phyloP scores from a whole-genome alignment of 192 early-diverging fungal species.

The Gaertneriomyces semiglobifer region DNA sequence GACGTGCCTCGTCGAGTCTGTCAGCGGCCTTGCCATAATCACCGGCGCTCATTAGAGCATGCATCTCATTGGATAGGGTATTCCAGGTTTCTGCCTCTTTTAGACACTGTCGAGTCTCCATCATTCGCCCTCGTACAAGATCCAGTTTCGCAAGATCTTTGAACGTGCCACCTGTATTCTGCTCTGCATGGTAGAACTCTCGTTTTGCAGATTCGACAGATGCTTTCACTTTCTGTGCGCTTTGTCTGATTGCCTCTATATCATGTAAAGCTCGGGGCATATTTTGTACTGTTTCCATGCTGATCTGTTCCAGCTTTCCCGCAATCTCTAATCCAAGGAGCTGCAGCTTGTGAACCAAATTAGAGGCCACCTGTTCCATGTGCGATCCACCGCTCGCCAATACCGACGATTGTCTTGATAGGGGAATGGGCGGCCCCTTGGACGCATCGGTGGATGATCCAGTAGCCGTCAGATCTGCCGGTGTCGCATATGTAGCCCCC shows the following conservation, averaged over 20 bases:
- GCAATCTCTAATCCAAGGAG: slow-evolving; percentile 56
- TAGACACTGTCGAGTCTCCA: slow-evolving; percentile 53
- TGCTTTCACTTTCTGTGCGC: slow-evolving; percentile 44
- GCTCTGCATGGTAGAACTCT: slow-evolving; percentile 47
- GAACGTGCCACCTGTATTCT: slow-evolving; percentile 42
- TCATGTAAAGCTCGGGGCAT: slow-evolving; percentile 65
- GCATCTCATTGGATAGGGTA: slow-evolving; percentile 66
- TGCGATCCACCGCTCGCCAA: slow-evolving; percentile 5
- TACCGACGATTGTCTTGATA: slow-evolving; percentile 2
- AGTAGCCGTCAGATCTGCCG: not conserved
- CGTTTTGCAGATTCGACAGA: slow-evolving; percentile 43
- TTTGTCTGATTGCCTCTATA: slow-evolving; percentile 54
- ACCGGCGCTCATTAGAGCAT: slow-evolving; percentile 56
- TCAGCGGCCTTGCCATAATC: slow-evolving; percentile 62
- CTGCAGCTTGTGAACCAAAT: slow-evolving; percentile 58
- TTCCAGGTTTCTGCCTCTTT: slow-evolving; percentile 79
- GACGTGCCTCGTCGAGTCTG: slow-evolving; percentile 63
- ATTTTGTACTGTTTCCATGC: slow-evolving; percentile 54
- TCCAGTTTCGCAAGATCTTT: slow-evolving; percentile 62
- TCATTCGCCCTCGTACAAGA: slow-evolving; percentile 66
- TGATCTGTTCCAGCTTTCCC: slow-evolving; percentile 45
- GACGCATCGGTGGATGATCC: not conserved
- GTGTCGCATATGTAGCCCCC: not conserved
- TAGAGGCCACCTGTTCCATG: slow-evolving; percentile 47
- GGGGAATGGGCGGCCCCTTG: slow-evolving; percentile 2